Evolutionary conservation across 768 basidiomycete genomes (phyloP).

Genomic region (Leccinum subgranulosum): DNA sequence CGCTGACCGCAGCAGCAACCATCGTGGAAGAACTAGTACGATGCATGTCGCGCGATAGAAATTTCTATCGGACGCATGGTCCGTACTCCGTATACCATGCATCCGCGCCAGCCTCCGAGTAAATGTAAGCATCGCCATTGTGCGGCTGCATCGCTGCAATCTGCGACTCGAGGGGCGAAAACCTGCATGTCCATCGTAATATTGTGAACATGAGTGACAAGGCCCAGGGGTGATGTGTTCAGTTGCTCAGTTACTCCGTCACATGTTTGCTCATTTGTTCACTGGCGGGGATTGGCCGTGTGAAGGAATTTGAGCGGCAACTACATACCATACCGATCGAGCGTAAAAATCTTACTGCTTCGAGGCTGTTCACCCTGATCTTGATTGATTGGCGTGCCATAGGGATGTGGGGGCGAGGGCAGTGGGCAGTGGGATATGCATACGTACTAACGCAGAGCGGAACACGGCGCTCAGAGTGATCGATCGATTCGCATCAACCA

Average conservation of each 20-base stretch:
- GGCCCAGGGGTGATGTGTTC: background rate
- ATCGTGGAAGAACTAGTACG: background rate
- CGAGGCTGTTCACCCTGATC: background rate
- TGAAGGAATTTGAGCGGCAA: background rate
- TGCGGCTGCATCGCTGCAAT: background rate
- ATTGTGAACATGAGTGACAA: background rate
- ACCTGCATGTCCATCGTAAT: background rate
- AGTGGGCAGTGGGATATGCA: background rate
- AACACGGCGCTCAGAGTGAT: background rate
- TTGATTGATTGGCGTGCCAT: background rate
- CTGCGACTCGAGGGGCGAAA: background rate
- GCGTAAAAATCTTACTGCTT: background rate
- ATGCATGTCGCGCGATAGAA: background rate
- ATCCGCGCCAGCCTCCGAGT: background rate
- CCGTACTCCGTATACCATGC: too few relatives aligned
- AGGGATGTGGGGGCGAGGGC: background rate
- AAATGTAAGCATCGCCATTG: background rate
- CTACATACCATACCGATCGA: background rate
- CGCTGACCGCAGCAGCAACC: background rate
- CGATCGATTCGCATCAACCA: background rate
- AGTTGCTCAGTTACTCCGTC: background rate
- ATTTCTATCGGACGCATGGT: background rate
- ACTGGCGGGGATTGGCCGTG: background rate
- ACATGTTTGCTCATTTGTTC: background rate
- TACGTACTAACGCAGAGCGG: background rate